Evolutionary conservation across 2,329 filamentous ascomycete species (phyloP), one percentile per base, ranked within the genome.

Genomic region (Verticillium albo-atrum): DNA sequence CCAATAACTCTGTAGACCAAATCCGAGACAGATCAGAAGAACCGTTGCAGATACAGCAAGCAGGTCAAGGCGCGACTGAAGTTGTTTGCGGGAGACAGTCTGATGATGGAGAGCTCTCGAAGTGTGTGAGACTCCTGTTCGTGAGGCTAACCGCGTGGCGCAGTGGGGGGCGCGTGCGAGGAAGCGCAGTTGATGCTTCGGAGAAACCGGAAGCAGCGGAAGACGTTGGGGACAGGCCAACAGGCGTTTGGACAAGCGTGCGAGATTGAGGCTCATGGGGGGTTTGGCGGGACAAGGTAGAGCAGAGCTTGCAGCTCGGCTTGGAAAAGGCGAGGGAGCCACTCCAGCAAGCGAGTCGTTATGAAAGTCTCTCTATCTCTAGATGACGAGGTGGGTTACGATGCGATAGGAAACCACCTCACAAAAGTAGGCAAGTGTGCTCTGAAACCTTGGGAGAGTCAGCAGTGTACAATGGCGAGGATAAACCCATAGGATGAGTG

Each of bases 11-110:
- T 61, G 53, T 10, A 64, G 34, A 23, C 58, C 50, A 27, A 59
- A 59, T 27, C 60, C 60, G 27, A 62, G 42, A 25, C 63, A 62
- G 51, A 60, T 30, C 35, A 63, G 57, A 54, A 60, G 23, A 26
- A 64, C 28, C 9, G 58, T 59, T 47, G 59, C 17, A 7, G 63
- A 56, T 26, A 59, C 28, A 32, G 59, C n/a, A 32, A 59, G 28
- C 15, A 55, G 14, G 26, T 64, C 62, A 17, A 61, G 35, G 17
- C 62, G 58, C n/a, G 62, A 61, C 30, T 63, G 57, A 52, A 64
- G 58, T 32, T 50, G 42, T 23, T 4, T 20, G 20, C 17, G 42
- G 20, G 3, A 4, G n/a, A 50, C 20, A 4, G 20, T n/a, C n/a
- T n/a, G 20, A 10, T 3, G n/a, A 12, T 23, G 9, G 20, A 10